These are phyloP conservation scores for Capsicum baccatum DNA, from an alignment of 257 asterid species.

Conservation along the genomic window DNA sequence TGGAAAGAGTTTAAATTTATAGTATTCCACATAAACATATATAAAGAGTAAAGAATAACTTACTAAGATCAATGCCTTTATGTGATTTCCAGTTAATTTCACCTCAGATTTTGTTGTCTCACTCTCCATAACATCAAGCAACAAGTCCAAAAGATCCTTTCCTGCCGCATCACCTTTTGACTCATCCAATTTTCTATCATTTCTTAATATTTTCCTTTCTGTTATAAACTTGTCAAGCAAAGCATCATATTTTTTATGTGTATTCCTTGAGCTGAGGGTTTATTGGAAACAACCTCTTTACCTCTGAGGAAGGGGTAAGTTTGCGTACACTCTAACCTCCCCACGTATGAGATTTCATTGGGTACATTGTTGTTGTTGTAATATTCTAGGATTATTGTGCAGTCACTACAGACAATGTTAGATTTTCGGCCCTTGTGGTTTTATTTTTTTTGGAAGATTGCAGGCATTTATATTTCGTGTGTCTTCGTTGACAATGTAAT, in stretches of 20 bases:
- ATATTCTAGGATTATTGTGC: too few relatives aligned
- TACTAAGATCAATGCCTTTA: conserved; percentile 68
- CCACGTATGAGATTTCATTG: too few relatives aligned
- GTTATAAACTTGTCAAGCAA: conserved; percentile 59
- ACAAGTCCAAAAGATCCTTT: conserved; percentile 59
- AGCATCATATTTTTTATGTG: conserved; percentile 55
- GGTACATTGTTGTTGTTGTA: too few relatives aligned
- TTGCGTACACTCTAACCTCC: too few relatives aligned
- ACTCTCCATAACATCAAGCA: conserved; percentile 59
- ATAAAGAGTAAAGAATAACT: not conserved
- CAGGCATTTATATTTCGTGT: not conserved
- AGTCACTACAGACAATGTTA: too few relatives aligned
- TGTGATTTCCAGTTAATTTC: conserved; percentile 56
- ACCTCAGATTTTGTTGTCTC: conserved; percentile 46
- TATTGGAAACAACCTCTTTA: too few relatives aligned
- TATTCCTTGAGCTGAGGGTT: conserved; percentile 21
- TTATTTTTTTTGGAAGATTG: conserved; percentile 1
- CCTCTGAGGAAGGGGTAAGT: too few relatives aligned
- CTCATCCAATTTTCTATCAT: not conserved
- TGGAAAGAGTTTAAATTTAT: too few relatives aligned
- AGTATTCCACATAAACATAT: too few relatives aligned
- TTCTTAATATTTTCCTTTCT: conserved; percentile 45
- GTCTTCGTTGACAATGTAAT: not conserved
- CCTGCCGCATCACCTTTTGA: conserved; percentile 30
- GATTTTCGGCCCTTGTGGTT: too few relatives aligned